Percentiles rank a stretch among this genome's conserved stretches.
Evolutionary conservation across 2,329 filamentous ascomycete genomes (phyloP).

Genomic region (Colletotrichum limetticola): DNA sequence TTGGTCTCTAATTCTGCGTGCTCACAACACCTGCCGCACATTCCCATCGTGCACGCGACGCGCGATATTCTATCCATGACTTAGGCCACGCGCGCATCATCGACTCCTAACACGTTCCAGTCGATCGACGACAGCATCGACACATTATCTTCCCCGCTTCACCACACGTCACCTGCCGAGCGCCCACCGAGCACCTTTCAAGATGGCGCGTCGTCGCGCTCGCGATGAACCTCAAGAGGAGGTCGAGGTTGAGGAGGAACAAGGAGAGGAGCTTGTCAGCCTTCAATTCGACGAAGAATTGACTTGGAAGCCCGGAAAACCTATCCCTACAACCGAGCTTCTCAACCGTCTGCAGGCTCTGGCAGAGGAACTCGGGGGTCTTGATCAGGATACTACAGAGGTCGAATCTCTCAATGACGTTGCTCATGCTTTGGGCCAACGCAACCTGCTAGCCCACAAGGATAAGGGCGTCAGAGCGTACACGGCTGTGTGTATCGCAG

Average conservation of each 20-base stretch:
- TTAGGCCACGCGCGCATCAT: slow-evolving; percentile 23
- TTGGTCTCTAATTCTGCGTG: slow-evolving; percentile 11
- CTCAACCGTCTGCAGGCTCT: slow-evolving; percentile 83
- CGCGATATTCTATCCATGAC: slow-evolving; percentile 24
- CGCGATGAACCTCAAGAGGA: slow-evolving; percentile 33
- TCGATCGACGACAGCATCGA: slow-evolving; percentile 28
- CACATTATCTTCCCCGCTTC: slow-evolving; percentile 31
- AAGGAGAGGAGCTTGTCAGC: slow-evolving; percentile 44
- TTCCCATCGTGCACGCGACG: slow-evolving; percentile 6
- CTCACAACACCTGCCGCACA: neutral
- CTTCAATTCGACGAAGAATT: slow-evolving; percentile 88
- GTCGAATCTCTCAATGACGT: slow-evolving; percentile 85
- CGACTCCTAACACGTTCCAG: slow-evolving; percentile 29
- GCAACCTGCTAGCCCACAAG: slow-evolving; percentile 88
- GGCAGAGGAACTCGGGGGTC: slow-evolving; percentile 82
- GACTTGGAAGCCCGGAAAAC: slow-evolving; percentile 91
- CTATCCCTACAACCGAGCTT: slow-evolving; percentile 85
- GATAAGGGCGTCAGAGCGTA: slow-evolving; percentile 93
- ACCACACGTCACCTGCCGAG: slow-evolving; percentile 28
- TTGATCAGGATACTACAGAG: slow-evolving; percentile 89
- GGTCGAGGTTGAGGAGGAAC: slow-evolving; percentile 36
- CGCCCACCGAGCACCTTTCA: slow-evolving; percentile 17
- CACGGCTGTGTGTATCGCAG: slow-evolving; percentile 88
- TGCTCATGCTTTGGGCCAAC: slow-evolving; percentile 84
- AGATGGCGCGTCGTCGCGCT: slow-evolving; percentile 35